A percentile compares a stretch with the other conserved stretches of the same genome.
Evolutionary conservation across 2,329 filamentous ascomycete genomes (phyloP).

Genomic region (Onygena corvina): DNA sequence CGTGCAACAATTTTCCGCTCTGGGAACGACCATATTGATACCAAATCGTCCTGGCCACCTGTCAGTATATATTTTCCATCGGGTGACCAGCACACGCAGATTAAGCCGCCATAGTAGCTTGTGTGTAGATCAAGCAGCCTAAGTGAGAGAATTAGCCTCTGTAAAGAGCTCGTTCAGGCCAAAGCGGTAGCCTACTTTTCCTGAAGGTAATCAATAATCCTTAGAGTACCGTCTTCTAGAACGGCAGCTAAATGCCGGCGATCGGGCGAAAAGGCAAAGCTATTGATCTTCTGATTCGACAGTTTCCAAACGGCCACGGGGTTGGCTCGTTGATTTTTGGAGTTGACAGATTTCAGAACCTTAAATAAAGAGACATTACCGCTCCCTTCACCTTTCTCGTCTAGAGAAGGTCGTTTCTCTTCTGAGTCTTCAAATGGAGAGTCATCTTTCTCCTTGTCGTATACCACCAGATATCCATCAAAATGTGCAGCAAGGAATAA

Average conservation of each 20-base stretch:
- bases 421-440: constrained; percentile 58
- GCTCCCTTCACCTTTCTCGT: constrained; percentile 19
- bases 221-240: constrained; percentile 77
- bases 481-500: constrained; percentile 84
- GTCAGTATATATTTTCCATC: constrained; percentile 93
- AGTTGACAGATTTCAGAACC: constrained; percentile 83
- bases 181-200: constrained; percentile 54
- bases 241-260: constrained; percentile 77
- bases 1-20: constrained; percentile 77
- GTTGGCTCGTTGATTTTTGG: constrained; percentile 84
- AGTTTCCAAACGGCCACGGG: constrained; percentile 87
- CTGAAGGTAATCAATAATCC: constrained; percentile 81
- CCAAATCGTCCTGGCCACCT: constrained; percentile 87
- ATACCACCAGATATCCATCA: constrained; percentile 82
- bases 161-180: background rate
- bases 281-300: constrained; percentile 80
- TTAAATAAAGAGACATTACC: constrained; percentile 40
- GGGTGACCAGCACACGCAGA: constrained; percentile 93
- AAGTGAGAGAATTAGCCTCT: constrained; percentile 3
- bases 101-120: constrained; percentile 86
- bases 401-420: constrained; percentile 25
- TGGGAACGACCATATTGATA: constrained; percentile 86
- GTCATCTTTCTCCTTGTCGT: constrained; percentile 96
- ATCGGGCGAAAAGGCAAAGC: constrained; percentile 85
- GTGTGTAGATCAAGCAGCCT: constrained; percentile 78